Evolutionary conservation across 352 stramenopile species (phyloP).

Genomic region (Phytopythium kandeliae): DNA sequence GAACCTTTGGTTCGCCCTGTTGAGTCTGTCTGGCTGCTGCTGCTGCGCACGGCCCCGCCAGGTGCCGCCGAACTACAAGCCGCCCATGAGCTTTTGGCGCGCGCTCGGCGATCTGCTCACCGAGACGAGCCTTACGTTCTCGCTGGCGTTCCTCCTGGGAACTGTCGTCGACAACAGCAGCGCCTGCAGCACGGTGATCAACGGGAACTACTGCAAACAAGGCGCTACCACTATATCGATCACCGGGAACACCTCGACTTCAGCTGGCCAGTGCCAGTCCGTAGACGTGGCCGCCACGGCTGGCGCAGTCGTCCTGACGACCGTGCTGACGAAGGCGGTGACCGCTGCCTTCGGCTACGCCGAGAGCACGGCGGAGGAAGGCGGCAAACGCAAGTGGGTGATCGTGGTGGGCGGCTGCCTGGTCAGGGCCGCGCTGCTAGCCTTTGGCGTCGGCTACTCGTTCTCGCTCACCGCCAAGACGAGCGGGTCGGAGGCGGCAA

Average conservation of each 20-base stretch:
- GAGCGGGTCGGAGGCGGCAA: not conserved
- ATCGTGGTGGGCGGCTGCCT: not conserved
- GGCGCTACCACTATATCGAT: not conserved
- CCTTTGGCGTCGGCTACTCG: slow-evolving; percentile 1
- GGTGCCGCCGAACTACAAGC: not conserved
- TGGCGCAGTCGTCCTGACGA: not conserved
- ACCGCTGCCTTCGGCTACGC: not conserved
- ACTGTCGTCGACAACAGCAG: slow-evolving; percentile 1
- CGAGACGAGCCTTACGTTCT: not conserved
- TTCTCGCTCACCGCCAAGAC: not conserved
- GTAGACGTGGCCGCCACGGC: not conserved
- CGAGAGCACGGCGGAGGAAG: not conserved
- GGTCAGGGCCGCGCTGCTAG: not conserved
- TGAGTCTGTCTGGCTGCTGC: not conserved
- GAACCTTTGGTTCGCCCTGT: not conserved
- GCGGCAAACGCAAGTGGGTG: not conserved
- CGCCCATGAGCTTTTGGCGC: not conserved
- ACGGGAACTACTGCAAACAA: not conserved
- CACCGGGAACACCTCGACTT: not conserved
- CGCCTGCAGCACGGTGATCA: not conserved
- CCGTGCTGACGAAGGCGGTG: not conserved
- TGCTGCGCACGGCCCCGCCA: not conserved
- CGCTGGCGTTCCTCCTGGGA: slow-evolving; percentile 1
- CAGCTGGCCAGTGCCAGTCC: not conserved
- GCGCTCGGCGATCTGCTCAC: not conserved